Evolutionary conservation across 176 grass and related monocot genomes (phyloP).

Genomic region (Bromus sterilis): DNA sequence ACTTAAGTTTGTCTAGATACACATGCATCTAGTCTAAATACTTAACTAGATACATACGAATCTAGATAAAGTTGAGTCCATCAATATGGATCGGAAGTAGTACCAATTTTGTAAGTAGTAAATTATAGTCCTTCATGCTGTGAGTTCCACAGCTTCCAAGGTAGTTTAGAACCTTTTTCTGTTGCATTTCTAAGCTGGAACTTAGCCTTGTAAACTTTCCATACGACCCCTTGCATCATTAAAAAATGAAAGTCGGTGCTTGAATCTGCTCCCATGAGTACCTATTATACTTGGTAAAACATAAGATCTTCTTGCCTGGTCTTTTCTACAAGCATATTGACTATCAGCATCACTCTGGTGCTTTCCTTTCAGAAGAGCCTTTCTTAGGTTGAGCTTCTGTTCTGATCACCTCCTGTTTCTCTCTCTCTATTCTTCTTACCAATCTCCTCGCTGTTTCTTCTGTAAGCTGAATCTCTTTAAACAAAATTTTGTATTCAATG

Average conservation of each 20-base stretch:
- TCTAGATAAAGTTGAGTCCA: no score
- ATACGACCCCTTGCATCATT: slow-evolving; percentile 61
- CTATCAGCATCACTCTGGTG: background rate
- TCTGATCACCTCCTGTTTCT: slow-evolving; percentile 6
- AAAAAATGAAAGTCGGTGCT: slow-evolving; percentile 44
- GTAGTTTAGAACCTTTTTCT: slow-evolving; percentile 73
- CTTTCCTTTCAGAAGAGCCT: background rate
- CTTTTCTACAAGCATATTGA: slow-evolving; percentile 15
- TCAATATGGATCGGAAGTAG: no score
- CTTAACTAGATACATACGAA: no score
- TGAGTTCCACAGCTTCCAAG: slow-evolving; percentile 35
- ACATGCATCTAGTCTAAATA: no score
- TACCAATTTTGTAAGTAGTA: slow-evolving; percentile 12
- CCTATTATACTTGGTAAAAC: slow-evolving; percentile 25
- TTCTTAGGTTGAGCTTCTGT: slow-evolving; percentile 19
- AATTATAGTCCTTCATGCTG: slow-evolving; percentile 57
- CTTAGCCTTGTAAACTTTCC: slow-evolving; percentile 75
- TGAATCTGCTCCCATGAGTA: slow-evolving; percentile 77
- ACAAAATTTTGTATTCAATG: slow-evolving; percentile 41
- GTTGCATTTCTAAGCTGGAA: slow-evolving; percentile 61
- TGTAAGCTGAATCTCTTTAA: slow-evolving; percentile 33
- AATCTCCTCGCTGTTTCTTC: slow-evolving; percentile 21
- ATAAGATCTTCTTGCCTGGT: background rate
- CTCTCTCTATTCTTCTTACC: background rate
- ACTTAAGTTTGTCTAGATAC: no score